A percentile compares a stretch with the other conserved stretches of the same genome.
Conservation (phyloP, 2,329 filamentous ascomycete genomes). For the Apiospora hydei region DNA sequence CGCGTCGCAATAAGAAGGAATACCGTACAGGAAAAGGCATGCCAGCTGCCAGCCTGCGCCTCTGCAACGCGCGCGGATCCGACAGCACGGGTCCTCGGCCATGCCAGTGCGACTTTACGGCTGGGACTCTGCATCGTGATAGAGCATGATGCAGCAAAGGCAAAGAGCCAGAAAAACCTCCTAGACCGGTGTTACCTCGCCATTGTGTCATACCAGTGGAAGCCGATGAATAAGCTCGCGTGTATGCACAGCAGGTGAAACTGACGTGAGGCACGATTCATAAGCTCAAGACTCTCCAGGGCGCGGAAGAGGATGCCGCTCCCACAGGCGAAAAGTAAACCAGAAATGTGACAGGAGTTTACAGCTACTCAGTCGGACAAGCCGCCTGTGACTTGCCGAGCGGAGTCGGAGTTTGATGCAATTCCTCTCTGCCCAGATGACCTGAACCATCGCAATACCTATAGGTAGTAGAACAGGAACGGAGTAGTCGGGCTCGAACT, state of each 20-base stretch:
- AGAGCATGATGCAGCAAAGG: constrained; percentile 1
- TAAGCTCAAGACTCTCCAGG: not conserved
- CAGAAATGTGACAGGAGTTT: not conserved
- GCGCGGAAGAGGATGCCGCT: constrained; percentile 3
- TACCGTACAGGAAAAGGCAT: not conserved
- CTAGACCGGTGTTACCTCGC: constrained; percentile 4
- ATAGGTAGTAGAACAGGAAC: not conserved
- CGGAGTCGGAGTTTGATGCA: not conserved
- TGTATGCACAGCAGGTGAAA: not conserved
- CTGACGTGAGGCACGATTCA: not conserved
- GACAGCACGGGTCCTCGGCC: constrained; percentile 20
- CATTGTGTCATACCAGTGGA: not conserved
- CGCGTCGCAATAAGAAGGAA: not conserved
- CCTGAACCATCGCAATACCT: not conserved
- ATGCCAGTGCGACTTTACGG: not conserved
- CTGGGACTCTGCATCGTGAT: not conserved
- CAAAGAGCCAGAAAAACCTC: not conserved
- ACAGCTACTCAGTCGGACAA: constrained; percentile 6
- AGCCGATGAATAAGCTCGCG: not conserved
- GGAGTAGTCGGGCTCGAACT: not conserved
- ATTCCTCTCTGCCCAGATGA: not conserved
- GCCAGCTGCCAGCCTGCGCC: not conserved
- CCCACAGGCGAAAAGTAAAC: not conserved
- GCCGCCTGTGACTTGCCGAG: not conserved
- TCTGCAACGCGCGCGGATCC: not conserved